Percentiles rank a stretch among this genome's conserved stretches.
Evolutionary conservation across 441 rosid species (phyloP).

Genomic region (Hura crepitans): DNA sequence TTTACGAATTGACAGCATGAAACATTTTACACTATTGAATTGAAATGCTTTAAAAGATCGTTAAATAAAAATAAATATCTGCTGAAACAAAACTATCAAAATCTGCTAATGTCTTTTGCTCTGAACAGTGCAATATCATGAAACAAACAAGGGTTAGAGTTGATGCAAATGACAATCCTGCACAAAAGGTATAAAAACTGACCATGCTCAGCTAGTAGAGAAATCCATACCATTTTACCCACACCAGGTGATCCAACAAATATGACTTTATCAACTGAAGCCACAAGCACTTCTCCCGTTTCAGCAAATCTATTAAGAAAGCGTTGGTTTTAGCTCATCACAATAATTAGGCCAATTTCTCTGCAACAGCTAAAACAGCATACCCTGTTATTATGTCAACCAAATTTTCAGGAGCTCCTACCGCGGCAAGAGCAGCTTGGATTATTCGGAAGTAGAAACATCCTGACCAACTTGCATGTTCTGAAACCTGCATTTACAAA

Average conservation of each 20-base stretch:
- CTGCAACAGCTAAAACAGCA: constrained; percentile 20
- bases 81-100: neutral
- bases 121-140: neutral
- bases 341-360: constrained; percentile 7
- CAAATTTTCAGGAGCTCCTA: constrained; percentile 94
- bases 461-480: constrained; percentile 98
- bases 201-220: constrained; percentile 8
- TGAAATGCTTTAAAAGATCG: neutral
- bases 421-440: constrained; percentile 96
- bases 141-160: neutral
- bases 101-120: neutral
- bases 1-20: neutral
- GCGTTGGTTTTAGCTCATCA: constrained; percentile 19
- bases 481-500: constrained; percentile 63
- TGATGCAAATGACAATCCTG: neutral
- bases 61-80: neutral
- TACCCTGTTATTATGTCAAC: constrained; percentile 95
- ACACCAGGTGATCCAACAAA: constrained; percentile 98
- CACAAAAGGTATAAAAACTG: neutral
- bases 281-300: constrained; percentile 93
- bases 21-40: neutral
- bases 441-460: constrained; percentile 89
- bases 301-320: constrained; percentile 65
- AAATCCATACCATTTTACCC: constrained; percentile 73
- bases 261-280: constrained; percentile 87